These are phyloP conservation scores for Odonthalia washingtoniensis DNA, from an alignment of 31 red algal genomes.

Conservation along the genomic window DNA sequence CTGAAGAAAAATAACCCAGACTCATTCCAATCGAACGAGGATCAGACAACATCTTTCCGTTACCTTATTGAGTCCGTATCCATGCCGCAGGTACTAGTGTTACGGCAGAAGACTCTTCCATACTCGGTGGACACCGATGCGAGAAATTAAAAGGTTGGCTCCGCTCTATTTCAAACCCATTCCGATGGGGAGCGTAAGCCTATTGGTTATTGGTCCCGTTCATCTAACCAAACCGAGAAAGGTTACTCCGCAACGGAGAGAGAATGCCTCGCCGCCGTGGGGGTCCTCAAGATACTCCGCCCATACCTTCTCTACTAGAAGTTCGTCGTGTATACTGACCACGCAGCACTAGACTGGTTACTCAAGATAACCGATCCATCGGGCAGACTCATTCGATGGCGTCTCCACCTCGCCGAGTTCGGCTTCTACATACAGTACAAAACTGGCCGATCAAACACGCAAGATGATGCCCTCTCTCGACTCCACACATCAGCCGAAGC, in stretches of 20 bases:
- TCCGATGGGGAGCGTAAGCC: no score
- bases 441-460: background rate
- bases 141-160: no score
- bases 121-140: no score
- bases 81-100: background rate
- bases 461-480: background rate
- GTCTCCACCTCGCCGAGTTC: background rate
- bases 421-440: no score
- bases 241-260: no score
- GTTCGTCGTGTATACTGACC: conserved; percentile 2
- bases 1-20: background rate
- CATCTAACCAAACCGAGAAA: no score
- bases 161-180: no score
- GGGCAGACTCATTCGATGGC: background rate
- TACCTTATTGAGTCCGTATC: background rate
- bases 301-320: no score
- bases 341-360: background rate
- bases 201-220: no score
- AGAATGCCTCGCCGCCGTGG: no score
- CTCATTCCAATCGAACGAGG: background rate
- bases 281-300: no score
- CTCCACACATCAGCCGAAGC: background rate
- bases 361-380: background rate
- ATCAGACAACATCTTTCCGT: background rate
- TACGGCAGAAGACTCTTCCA: background rate